These are phyloP conservation scores for Desmodesmus armatus DNA, from an alignment of 139 green algal genomes.

Conservation along the genomic window DNA sequence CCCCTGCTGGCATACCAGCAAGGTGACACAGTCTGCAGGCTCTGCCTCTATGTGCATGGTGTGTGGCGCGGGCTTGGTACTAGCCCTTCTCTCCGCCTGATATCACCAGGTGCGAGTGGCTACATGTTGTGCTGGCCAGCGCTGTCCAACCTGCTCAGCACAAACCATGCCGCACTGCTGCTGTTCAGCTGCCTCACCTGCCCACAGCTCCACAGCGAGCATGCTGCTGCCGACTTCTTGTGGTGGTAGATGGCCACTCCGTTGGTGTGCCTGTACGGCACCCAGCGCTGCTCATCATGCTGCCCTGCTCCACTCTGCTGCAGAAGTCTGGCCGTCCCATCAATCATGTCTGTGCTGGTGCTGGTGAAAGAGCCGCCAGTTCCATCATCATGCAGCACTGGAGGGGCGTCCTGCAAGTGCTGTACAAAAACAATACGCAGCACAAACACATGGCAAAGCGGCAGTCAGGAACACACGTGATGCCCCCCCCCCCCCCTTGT, in stretches of 20 bases:
- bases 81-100: no score
- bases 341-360: background rate
- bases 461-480: no score
- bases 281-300: conserved; percentile 39
- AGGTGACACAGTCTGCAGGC: no score
- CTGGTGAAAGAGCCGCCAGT: background rate
- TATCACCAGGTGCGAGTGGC: no score
- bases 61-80: no score
- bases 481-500: no score
- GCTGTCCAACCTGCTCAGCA: no score
- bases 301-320: background rate
- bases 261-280: conserved; percentile 49
- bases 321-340: conserved; percentile 6
- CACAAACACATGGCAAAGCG: background rate
- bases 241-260: conserved; percentile 49
- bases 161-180: background rate
- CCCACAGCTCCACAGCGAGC: background rate
- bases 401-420: background rate
- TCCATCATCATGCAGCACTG: background rate
- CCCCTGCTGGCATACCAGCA: no score
- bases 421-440: background rate
- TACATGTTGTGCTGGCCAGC: no score
- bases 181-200: background rate
- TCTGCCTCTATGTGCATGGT: no score
- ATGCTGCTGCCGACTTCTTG: no score